phyloP scores from a whole-genome alignment of 352 stramenopile species.

The Phytophthora macrochlamydospora region DNA sequence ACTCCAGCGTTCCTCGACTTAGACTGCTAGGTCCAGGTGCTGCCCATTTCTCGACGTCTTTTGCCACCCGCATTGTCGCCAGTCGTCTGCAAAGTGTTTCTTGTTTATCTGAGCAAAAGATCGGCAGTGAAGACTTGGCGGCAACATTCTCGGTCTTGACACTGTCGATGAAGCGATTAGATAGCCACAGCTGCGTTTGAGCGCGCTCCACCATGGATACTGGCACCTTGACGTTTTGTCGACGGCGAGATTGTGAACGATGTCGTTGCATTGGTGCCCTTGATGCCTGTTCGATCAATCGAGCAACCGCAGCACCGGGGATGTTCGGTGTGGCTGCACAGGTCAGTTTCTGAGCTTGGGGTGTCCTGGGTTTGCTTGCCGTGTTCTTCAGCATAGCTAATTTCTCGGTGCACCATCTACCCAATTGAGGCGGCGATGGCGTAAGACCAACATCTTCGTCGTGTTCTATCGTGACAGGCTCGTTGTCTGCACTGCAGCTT shows the following conservation, averaged over 20 bases:
- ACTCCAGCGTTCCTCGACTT: slow-evolving; percentile 18
- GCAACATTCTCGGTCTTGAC: background rate
- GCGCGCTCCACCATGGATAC: slow-evolving; percentile 21
- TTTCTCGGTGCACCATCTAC: slow-evolving; percentile 17
- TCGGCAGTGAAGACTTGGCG: background rate
- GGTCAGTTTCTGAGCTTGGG: background rate
- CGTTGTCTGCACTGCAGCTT: background rate
- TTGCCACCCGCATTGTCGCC: slow-evolving; percentile 22
- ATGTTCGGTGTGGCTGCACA: background rate
- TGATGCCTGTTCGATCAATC: slow-evolving; percentile 15
- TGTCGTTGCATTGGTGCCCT: background rate
- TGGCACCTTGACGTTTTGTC: slow-evolving; percentile 8
- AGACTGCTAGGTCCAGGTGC: slow-evolving; percentile 2
- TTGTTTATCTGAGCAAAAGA: slow-evolving; percentile 37
- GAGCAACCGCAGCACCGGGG: slow-evolving; percentile 1
- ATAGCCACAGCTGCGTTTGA: slow-evolving; percentile 22
- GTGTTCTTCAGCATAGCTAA: slow-evolving; percentile 6
- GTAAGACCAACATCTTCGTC: background rate
- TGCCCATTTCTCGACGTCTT: slow-evolving; percentile 4
- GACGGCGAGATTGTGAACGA: slow-evolving; percentile 1
- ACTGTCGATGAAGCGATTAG: background rate
- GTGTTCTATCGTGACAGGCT: background rate
- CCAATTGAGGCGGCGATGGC: background rate
- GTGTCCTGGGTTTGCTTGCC: background rate
- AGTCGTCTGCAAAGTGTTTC: slow-evolving; percentile 29